Conservation (phyloP, 2,329 filamentous ascomycete genomes). For the Mariannaea elegans region DNA sequence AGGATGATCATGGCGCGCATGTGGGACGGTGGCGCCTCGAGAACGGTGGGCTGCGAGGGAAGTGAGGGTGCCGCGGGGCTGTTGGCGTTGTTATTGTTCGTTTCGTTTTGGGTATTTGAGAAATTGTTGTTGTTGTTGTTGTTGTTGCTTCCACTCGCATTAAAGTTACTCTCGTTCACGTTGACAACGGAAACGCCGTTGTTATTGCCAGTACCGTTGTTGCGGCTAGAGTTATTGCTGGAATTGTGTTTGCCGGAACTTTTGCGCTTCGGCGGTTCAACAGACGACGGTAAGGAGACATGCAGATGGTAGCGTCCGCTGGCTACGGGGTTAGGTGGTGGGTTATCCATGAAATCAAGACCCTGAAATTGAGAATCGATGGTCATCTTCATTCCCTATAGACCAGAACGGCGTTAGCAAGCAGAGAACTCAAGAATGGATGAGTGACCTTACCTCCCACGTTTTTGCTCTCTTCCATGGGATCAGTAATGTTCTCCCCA, state of each 20-base stretch:
- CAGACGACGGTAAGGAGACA: constrained; percentile 13
- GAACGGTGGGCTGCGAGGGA: not conserved
- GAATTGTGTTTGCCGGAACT: not conserved
- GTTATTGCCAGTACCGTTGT: not conserved
- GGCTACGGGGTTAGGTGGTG: constrained; percentile 1
- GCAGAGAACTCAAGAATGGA: not conserved
- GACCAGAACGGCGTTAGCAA: not conserved
- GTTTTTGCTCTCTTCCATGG: constrained; percentile 27
- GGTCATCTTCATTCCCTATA: constrained; percentile 28
- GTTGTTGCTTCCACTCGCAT: not conserved
- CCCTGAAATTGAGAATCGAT: constrained; percentile 20
- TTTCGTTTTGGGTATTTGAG: not conserved
- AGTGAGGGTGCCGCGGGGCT: not conserved
- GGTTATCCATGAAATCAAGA: constrained; percentile 5
- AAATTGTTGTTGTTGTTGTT: not conserved
- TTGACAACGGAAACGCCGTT: not conserved
- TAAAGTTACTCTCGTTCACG: not conserved
- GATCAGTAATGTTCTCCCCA: constrained; percentile 18
- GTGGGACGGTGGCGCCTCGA: not conserved
- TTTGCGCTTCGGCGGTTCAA: constrained; percentile 15
- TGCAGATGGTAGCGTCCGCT: constrained; percentile 18
- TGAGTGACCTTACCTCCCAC: constrained; percentile 21
- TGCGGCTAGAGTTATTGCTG: not conserved
- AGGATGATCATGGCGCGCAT: constrained; percentile 18
- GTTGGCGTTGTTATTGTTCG: not conserved